Base-by-base conservation (phyloP, 805 yeast genomes). In the Candida bentonensis region DNA sequence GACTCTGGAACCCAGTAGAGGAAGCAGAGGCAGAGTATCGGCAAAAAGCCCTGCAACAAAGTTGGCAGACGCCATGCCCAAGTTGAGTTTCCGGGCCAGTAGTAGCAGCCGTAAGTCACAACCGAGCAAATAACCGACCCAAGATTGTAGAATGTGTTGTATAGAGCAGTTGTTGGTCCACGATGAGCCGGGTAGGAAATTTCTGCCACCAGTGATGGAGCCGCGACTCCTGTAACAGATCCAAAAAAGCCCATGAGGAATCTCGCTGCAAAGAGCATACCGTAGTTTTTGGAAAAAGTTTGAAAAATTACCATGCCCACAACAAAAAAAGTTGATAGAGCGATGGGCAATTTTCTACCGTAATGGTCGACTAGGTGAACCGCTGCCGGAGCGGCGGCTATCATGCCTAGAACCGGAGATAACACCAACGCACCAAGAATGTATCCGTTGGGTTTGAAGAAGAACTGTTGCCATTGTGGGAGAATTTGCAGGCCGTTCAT, bases 51-150 rank as follows among this genome's bases (percentile, higher is more conserved):
- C 58, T 76, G 81, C 36, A 75, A 47, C 42, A 65, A 65, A 11
- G 76, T 64, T 33, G 81, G 80, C 44, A 74, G 61, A 59, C 75
- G 70, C 79, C 79, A 75, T 22, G 68, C 60, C 65, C 68, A 67
- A 30, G 60, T 53, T 40, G 52, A 40, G 21, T 22, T 15, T 9
- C n/a, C 17, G 13, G 39, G 27, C 46, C 57, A 27, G 44, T 49
- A 50, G 48, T 59, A 57, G 13, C 73, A 67, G 47, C 74, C 76
- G 49, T 62, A 72, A 2, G 74, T 63, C 42, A 69, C 65, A 70
- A 72, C 67, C 23, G 73, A 71, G 3, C 76, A 72, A 42, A 72
- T 55, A 45, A 69, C 54, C 20, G 76, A 74, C 43, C 77, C 77
- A 40, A 71, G 36, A 39, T 39, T 39, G 23, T 30, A 30, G 20